phyloP scores from a whole-genome alignment of 2,329 filamentous ascomycete genomes.

The Colletotrichum chlorophyti region DNA sequence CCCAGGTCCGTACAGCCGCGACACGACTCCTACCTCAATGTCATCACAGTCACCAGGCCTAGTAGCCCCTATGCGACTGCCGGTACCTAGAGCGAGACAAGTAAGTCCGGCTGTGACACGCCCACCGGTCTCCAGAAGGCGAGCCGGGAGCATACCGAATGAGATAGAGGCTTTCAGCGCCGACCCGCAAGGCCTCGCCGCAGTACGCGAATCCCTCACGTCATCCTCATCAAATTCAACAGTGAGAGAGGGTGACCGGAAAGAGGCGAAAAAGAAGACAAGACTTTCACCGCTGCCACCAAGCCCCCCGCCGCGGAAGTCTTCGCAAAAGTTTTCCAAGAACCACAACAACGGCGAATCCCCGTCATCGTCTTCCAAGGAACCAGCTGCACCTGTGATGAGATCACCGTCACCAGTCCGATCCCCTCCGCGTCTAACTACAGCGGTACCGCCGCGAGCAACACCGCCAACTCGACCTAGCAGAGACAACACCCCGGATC shows the following conservation, averaged over 20 bases:
- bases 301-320: constrained; percentile 68
- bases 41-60: constrained; percentile 76
- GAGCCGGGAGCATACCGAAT: constrained; percentile 61
- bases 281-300: constrained; percentile 56
- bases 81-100: constrained; percentile 56
- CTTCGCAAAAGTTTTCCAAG: constrained; percentile 61
- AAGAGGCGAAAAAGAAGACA: constrained; percentile 49
- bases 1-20: constrained; percentile 74
- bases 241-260: constrained; percentile 59
- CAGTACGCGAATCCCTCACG: constrained; percentile 72
- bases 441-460: constrained; percentile 39
- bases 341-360: constrained; percentile 44
- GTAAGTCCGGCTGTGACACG: constrained; percentile 61
- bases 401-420: constrained; percentile 32
- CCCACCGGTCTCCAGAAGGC: constrained; percentile 66
- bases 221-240: constrained; percentile 79
- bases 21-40: constrained; percentile 80
- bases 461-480: constrained; percentile 68
- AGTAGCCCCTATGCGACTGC: constrained; percentile 54
- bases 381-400: constrained; percentile 33
- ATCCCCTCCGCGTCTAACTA: constrained; percentile 33
- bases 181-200: constrained; percentile 65
- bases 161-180: constrained; percentile 52
- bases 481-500: constrained; percentile 69
- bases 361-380: constrained; percentile 45